Percentiles rank a stretch among this genome's conserved stretches.
These are phyloP conservation scores for Allium fistulosum DNA, from an alignment of 106 monocot genomes.

Conservation along the genomic window DNA sequence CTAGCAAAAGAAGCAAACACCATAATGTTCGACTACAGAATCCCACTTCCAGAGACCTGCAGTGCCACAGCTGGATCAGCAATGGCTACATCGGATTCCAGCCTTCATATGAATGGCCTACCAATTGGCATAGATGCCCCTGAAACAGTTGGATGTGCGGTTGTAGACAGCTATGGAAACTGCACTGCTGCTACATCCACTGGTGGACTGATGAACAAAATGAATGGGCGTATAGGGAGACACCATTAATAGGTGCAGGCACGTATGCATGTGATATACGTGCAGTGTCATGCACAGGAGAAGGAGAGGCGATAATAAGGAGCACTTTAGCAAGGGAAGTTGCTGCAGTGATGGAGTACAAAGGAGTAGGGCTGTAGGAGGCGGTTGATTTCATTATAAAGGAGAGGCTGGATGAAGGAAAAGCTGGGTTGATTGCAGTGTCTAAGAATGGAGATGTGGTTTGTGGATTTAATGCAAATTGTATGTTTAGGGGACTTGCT, in stretches of 20 bases:
- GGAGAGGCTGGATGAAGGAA: conserved; percentile 70
- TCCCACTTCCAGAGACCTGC: conserved; percentile 54
- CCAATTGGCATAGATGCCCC: conserved; percentile 82
- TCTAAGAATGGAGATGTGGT: conserved; percentile 62
- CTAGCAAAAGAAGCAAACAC: conserved; percentile 82
- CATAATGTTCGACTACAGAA: conserved; percentile 90
- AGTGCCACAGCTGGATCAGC: conserved; percentile 17
- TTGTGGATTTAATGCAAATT: conserved; percentile 64
- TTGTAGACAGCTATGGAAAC: conserved; percentile 47
- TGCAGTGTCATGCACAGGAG: conserved; percentile 88
- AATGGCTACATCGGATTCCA: background rate
- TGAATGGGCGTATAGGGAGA: conserved; percentile 82
- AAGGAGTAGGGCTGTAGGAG: conserved; percentile 54
- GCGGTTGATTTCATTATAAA: conserved; percentile 67
- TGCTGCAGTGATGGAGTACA: conserved; percentile 95
- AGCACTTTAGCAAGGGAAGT: conserved; percentile 82
- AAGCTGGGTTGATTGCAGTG: conserved; percentile 83
- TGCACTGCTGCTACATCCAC: conserved; percentile 90
- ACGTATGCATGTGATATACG: conserved; percentile 78
- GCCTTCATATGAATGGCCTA: conserved; percentile 73
- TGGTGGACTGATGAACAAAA: conserved; percentile 96
- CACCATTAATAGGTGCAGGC: conserved; percentile 77
- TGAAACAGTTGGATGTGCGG: conserved; percentile 93
- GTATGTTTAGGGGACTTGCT: conserved; percentile 86
- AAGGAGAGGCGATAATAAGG: conserved; percentile 89